Evolutionary conservation across 495 filamentous ascomycete species (phyloP).

Genomic region (Geopyxis carbonaria): DNA sequence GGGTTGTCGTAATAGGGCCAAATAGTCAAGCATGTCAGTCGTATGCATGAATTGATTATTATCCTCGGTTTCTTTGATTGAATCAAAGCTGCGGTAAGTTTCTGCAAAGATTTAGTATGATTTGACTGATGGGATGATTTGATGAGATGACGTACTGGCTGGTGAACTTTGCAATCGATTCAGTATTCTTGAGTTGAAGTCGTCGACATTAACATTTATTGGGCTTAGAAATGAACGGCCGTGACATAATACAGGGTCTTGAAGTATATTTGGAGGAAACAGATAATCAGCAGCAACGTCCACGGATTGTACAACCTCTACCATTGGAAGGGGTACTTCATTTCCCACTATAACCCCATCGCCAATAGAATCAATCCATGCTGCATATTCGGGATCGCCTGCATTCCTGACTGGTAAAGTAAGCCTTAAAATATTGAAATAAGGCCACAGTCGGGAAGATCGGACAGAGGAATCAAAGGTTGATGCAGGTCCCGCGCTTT

Average conservation of each 20-base stretch:
- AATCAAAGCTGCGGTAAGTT: not conserved
- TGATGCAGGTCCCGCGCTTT: not conserved
- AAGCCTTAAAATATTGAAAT: constrained; percentile 3
- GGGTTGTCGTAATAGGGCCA: not conserved
- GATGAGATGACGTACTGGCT: constrained; percentile 2
- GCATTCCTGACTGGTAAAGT: constrained; percentile 4
- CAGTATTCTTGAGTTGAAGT: constrained; percentile 6
- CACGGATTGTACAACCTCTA: not conserved
- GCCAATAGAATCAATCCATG: constrained; percentile 5
- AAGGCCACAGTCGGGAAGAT: constrained; percentile 5
- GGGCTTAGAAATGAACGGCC: constrained; percentile 1
- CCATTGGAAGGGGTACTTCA: constrained; percentile 1
- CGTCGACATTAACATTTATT: constrained; percentile 7
- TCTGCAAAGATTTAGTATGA: not conserved
- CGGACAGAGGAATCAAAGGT: not conserved
- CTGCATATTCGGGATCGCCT: not conserved
- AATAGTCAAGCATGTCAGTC: not conserved
- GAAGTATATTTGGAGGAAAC: constrained; percentile 2
- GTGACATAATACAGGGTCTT: not conserved
- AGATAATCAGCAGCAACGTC: constrained; percentile 2
- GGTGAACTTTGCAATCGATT: not conserved
- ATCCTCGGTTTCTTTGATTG: constrained; percentile 4
- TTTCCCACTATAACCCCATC: not conserved
- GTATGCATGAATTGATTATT: not conserved
- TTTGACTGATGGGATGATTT: not conserved